Percentiles rank a stretch among this genome's conserved stretches.
Conservation (phyloP, 352 stramenopile genomes). For the Phytophthora rubi region DNA sequence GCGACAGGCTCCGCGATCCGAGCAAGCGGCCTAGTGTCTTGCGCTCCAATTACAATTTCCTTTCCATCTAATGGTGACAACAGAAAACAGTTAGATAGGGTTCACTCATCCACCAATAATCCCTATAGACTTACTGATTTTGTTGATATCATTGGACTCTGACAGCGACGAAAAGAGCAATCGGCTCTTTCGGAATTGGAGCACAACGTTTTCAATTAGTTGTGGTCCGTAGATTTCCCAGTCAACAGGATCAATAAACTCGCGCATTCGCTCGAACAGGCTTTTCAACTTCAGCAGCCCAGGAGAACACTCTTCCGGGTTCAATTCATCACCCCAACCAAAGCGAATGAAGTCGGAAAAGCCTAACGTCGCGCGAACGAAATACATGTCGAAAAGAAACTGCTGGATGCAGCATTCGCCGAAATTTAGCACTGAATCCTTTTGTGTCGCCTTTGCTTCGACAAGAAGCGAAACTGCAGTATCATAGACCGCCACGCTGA, state of each 20-base stretch:
- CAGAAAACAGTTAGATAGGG: constrained; percentile 25
- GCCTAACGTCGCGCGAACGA: constrained; percentile 82
- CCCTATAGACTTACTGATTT: constrained; percentile 69
- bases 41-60: constrained; percentile 64
- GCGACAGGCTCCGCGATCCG: constrained; percentile 78
- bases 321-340: constrained; percentile 85
- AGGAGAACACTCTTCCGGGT: constrained; percentile 58
- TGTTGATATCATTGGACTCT: constrained; percentile 83
- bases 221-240: constrained; percentile 90
- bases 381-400: constrained; percentile 92
- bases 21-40: constrained; percentile 72
- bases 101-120: not conserved
- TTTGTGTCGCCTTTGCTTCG: constrained; percentile 54
- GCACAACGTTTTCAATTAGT: constrained; percentile 85
- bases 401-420: constrained; percentile 86
- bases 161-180: constrained; percentile 88
- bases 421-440: constrained; percentile 73
- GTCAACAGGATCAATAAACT: constrained; percentile 88
- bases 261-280: constrained; percentile 80
- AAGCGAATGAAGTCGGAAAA: constrained; percentile 90
- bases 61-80: constrained; percentile 67
- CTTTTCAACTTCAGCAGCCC: constrained; percentile 62
- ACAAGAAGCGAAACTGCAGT: constrained; percentile 67
- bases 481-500: constrained; percentile 76
- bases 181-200: constrained; percentile 87